Evolutionary conservation across 164 flowering plant genomes (phyloP).

Genomic region (Cinnamomum micranthum): DNA sequence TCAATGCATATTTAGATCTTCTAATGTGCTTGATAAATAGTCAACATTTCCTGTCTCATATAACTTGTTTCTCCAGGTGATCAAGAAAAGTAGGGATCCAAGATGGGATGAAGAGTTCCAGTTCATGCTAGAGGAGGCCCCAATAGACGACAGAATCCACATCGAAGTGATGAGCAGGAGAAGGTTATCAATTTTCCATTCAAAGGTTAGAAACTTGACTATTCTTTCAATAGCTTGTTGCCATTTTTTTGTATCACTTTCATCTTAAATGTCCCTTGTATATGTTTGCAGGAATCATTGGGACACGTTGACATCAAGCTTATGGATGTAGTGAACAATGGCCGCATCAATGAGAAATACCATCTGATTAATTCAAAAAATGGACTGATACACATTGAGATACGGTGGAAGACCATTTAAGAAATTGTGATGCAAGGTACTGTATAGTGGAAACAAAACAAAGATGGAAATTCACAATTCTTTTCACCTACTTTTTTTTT

Average conservation of each 20-base stretch:
- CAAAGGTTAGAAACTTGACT: conserved; percentile 28
- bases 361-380: conserved; percentile 79
- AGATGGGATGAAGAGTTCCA: conserved; percentile 75
- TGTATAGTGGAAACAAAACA: neutral
- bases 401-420: conserved; percentile 54
- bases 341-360: conserved; percentile 75
- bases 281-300: conserved; percentile 51
- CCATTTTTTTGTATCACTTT: neutral
- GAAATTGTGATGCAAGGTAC: neutral
- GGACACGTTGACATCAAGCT: conserved; percentile 81
- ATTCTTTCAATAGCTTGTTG: neutral
- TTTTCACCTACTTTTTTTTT: neutral
- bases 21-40: neutral
- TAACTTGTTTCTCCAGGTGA: conserved; percentile 20
- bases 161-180: conserved; percentile 59
- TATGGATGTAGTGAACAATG: conserved; percentile 72
- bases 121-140: conserved; percentile 68
- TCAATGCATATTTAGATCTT: too few relatives aligned
- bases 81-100: conserved; percentile 59
- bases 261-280: neutral
- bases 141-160: conserved; percentile 44
- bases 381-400: conserved; percentile 66
- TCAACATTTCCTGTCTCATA: neutral
- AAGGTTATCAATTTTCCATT: conserved; percentile 19
- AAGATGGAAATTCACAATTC: neutral